These are phyloP conservation scores for Pyricularia grisea DNA, from an alignment of 2,329 filamentous ascomycete species.

Conservation along the genomic window DNA sequence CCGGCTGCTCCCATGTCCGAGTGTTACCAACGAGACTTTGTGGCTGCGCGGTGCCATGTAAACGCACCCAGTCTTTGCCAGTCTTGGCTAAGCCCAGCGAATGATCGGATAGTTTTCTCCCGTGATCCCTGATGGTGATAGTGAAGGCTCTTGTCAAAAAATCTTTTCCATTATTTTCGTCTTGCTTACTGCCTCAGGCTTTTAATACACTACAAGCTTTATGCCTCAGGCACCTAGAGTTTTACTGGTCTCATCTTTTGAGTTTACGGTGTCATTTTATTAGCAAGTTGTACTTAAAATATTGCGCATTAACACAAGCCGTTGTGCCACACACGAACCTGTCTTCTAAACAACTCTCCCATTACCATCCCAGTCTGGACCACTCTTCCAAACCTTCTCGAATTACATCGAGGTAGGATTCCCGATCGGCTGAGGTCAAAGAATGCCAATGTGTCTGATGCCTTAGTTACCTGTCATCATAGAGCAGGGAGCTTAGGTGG, in stretches of 20 bases:
- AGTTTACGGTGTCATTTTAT: background rate
- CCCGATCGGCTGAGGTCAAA: background rate
- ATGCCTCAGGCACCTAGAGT: background rate
- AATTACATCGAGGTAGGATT: background rate
- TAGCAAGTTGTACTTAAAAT: background rate
- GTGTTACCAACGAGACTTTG: background rate
- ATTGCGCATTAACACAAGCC: background rate
- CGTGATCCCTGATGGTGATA: background rate
- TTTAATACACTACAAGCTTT: background rate
- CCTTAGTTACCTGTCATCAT: background rate
- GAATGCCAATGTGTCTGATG: background rate
- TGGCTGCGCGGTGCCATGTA: background rate
- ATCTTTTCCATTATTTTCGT: background rate
- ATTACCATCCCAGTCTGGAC: background rate
- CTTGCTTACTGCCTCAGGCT: background rate
- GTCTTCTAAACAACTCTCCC: background rate
- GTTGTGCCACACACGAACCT: background rate
- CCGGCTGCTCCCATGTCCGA: background rate
- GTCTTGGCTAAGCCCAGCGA: background rate
- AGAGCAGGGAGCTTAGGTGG: background rate
- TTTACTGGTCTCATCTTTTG: background rate
- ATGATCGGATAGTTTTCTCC: background rate
- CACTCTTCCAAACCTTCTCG: background rate
- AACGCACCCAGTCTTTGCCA: background rate
- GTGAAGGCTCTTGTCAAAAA: background rate